Base-by-base conservation (phyloP, 495 filamentous ascomycete species). In the Neurospora sp. region DNA sequence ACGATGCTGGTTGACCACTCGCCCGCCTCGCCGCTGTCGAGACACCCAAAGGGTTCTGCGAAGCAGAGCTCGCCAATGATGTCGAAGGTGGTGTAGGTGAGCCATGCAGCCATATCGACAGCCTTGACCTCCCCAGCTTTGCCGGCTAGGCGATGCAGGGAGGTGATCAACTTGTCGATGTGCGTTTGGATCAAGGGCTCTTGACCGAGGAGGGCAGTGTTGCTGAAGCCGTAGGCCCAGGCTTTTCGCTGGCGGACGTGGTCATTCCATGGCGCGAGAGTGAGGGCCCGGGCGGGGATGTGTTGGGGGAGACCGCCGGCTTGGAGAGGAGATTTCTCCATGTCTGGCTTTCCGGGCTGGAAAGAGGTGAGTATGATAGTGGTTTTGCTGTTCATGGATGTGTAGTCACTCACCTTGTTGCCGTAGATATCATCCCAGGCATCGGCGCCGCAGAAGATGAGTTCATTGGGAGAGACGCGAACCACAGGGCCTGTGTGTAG, bases 61-160 rank as follows among this genome's bases (percentile, higher is more conserved):
- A 91, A 91, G 23, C 83, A 83, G 2, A 91, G 74, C 20, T 90
- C 86, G 14, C 88, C 88, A 84, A 91, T 90, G 20, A 90, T 83
- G 77, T 91, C 90, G 75, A 89, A 90, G 7, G 84, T 84, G 18
- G 84, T 75, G 75, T 84, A 89, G 49, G 84, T 86, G 23, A 80
- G 78, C 83, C 85, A 88, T 39, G 83, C 79, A 0, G 85, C 80
- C 70, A 88, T 79, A 77, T 90, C 82, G 44, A 77, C 71, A 27
- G 78, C 46, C 18, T 74, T 71, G 14, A 73, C 76, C 75, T 49
- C 73, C 5, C 31, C 73, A 10, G 72, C 71, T 20, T 49, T 72
- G 20, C 38, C 72, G 38, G 74, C 75, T 12, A 70, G 12, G 7
- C 66, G 42, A 5, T 39, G 40, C 2, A 84, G 72, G 10, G 37